A percentile compares a stretch with the other conserved stretches of the same genome.
These are phyloP conservation scores for Clonostachys sp. DNA, from an alignment of 2,329 filamentous ascomycete species.

Conservation along the genomic window DNA sequence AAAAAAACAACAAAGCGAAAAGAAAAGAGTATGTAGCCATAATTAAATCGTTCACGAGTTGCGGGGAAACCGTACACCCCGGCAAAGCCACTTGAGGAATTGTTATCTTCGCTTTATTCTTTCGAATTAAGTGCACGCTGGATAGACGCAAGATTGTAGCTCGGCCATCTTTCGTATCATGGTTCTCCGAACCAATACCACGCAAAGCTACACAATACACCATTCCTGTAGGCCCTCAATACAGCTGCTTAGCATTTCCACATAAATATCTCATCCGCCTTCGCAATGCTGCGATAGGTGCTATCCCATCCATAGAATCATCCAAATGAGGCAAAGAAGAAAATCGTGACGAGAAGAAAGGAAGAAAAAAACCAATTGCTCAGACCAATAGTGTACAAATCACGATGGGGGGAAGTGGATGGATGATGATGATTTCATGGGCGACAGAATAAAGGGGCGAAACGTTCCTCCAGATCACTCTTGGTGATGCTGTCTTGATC, in stretches of 20 bases:
- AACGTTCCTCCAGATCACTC: conserved; percentile 7
- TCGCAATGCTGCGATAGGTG: neutral
- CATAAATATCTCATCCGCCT: neutral
- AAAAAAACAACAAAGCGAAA: neutral
- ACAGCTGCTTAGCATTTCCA: neutral
- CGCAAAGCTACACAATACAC: too few relatives aligned
- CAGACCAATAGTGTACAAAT: conserved; percentile 6
- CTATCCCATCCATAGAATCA: neutral
- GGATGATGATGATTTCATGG: neutral
- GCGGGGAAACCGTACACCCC: too few relatives aligned
- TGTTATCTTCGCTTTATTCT: too few relatives aligned
- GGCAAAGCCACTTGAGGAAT: too few relatives aligned
- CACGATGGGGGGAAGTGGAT: neutral
- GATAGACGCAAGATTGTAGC: too few relatives aligned
- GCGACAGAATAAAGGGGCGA: neutral
- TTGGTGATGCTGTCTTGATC: conserved; percentile 24
- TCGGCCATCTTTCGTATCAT: too few relatives aligned
- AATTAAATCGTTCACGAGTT: too few relatives aligned
- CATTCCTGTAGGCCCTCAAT: neutral
- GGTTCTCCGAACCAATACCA: too few relatives aligned
- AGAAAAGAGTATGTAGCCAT: neutral
- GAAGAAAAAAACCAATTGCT: conserved; percentile 1
- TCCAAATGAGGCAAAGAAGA: neutral
- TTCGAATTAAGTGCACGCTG: too few relatives aligned
- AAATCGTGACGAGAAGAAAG: neutral